Evolutionary conservation across 768 basidiomycete genomes (phyloP), one percentile per base, ranked within the genome.

Genomic region (Suillus americanus): DNA sequence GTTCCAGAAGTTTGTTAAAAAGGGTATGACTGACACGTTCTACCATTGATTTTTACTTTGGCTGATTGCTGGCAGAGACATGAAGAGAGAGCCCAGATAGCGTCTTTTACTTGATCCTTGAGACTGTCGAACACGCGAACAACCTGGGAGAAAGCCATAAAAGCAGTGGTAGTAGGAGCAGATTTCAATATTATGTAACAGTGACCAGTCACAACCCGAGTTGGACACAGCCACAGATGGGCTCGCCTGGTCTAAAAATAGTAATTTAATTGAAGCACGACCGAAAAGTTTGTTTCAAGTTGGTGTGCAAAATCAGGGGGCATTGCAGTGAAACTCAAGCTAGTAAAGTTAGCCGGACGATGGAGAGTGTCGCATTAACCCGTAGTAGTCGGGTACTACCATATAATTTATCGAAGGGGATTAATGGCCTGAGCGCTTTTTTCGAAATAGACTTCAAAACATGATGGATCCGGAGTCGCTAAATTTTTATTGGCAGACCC

Each of bases 11-110:
- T n/a, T 2, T 43, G 61, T 62, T 50, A 50, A 30, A 37, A 62
- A 23, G 56, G 37, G 54, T 65, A 59, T 38, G 63, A 84, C 89
- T 82, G 69, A 93, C 92, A 99, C 46, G 94, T 92, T 69, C 97
- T 86, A 43, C 97, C 97, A 70, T 97, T 97, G 66, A 99, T 95
- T 80, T 99, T 97, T 65, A 98, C 83, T 65, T 88, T 94, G 18
- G 94, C 90, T 51, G 92, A 85, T 73, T 88, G 90, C 73, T 87
- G 86, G 79, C 89, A 94, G 45, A 92, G 75, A 75, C 92, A 93
- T 13, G 90, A 90, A 0, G 93, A 88, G 30, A 96, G 78, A 10
- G 90, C 91, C 83, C 87, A 91, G 14, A 95, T 74, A 1, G 91
- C 90, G 73, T 96, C 94, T 72, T 92, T 93, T 20, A 87, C 87